Base-by-base conservation (phyloP, 208 protist genomes). In the Trypanosoma mega region DNA sequence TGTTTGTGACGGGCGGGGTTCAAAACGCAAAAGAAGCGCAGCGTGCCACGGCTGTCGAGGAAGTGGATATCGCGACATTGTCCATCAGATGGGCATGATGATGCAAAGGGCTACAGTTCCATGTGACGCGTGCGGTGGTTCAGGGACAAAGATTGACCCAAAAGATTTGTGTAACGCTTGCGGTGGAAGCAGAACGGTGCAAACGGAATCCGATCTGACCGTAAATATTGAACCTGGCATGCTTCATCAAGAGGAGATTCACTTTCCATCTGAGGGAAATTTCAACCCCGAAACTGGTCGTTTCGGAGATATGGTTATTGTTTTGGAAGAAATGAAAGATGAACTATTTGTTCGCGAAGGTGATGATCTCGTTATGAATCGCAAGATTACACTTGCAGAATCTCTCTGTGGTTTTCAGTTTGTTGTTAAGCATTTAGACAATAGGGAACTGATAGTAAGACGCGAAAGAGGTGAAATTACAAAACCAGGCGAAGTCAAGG, bases 1-100 rank as follows among this genome's bases (percentile, higher is more conserved):
- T 3, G 55, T 36, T 11, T 97, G 92, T 76, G 59, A 76, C 3
- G 86, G 90, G 5, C 54, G 64, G 23, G 90, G 90, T 8, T 60
- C 67, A 9, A 87, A 80, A 37, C 45, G 51, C 16, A 55, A 55
- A 14, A 57, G 49, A 33, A 66, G 67, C 3, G 72, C 51, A 20
- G 73, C 41, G 4, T 98, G 97, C 70, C 52, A 63, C 4, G 53
- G 49, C 20, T 99, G 98, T 74, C 50, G 91, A n/a, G 98, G 98
- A 1, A 78, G 67, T 16, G 97, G 98, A 36, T 59, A 87, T 21
- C 78, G 87, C 18, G 58, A 97, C 21, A 60, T 95, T 37, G 61
- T 98, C 2, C 91, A 82, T 21, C 96, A 98, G 80, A 80, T 98
- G 78, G 97, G 94, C 8, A 97, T 97, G 76, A 98, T 99, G 91